phyloP scores from a whole-genome alignment of 2,329 filamentous ascomycete genomes.

The Claviceps monticola region DNA sequence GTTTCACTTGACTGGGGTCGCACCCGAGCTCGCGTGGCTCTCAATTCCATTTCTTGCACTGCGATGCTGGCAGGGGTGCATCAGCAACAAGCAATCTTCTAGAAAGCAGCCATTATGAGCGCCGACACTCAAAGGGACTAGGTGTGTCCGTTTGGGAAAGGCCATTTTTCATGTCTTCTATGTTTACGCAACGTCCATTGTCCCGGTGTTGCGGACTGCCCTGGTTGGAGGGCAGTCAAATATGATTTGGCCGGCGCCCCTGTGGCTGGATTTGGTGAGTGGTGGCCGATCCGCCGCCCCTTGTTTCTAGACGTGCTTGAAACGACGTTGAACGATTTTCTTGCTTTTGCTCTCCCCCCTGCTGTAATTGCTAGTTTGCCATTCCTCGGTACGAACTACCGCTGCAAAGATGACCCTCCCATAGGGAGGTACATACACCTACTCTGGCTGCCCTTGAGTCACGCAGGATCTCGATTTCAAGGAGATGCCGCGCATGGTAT shows the following conservation, averaged over 20 bases:
- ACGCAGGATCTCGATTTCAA: too few relatives aligned
- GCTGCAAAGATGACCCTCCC: too few relatives aligned
- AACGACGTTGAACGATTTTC: not conserved
- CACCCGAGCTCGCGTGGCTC: conserved; percentile 10
- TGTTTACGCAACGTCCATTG: not conserved
- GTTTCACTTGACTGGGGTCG: conserved; percentile 5
- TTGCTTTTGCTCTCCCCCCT: not conserved
- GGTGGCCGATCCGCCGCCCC: not conserved
- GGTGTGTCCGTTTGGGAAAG: not conserved
- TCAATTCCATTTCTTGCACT: conserved; percentile 5
- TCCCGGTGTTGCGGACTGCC: conserved; percentile 3
- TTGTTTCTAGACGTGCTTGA: not conserved
- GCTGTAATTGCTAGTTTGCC: too few relatives aligned
- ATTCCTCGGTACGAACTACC: too few relatives aligned
- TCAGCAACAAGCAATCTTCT: conserved; percentile 2
- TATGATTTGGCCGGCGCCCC: not conserved
- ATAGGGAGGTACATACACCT: too few relatives aligned
- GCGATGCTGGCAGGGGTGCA: not conserved
- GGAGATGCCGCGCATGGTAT: too few relatives aligned
- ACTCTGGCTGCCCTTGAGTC: too few relatives aligned
- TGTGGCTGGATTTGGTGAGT: not conserved
- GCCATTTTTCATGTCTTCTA: not conserved
- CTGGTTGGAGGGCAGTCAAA: not conserved
- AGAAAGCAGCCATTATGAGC: not conserved
- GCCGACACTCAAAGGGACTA: not conserved